A percentile compares a stretch with the other conserved stretches of the same genome.
These are phyloP conservation scores for Boletellus sp. DNA, from an alignment of 768 basidiomycete genomes.

Conservation along the genomic window DNA sequence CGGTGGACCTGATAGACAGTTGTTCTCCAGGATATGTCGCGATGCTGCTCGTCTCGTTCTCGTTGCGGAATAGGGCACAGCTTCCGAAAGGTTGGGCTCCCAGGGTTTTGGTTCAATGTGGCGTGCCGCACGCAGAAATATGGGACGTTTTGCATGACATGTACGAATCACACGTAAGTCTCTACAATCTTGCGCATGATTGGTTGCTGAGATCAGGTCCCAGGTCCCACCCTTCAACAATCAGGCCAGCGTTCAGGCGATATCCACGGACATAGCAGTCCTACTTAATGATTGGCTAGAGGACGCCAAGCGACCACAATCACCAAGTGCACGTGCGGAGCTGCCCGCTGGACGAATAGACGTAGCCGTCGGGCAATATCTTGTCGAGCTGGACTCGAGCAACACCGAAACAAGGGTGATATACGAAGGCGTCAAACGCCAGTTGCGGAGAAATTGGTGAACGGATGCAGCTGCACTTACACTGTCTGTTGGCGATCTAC, in stretches of 20 bases:
- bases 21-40: constrained; percentile 63
- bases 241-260: constrained; percentile 72
- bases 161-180: constrained; percentile 80
- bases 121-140: constrained; percentile 74
- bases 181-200: not conserved
- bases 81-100: constrained; percentile 81
- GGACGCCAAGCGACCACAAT: constrained; percentile 69
- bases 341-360: constrained; percentile 80
- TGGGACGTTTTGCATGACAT: constrained; percentile 85
- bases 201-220: constrained; percentile 3
- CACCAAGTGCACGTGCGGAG: constrained; percentile 56
- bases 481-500: constrained; percentile 11
- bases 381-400: constrained; percentile 61
- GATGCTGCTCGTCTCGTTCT: constrained; percentile 71
- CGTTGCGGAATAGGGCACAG: constrained; percentile 52
- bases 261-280: constrained; percentile 78
- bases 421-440: constrained; percentile 70
- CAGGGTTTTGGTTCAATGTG: constrained; percentile 72
- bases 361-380: constrained; percentile 67
- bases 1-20: not conserved
- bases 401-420: constrained; percentile 57
- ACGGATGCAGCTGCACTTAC: constrained; percentile 14
- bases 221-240: constrained; percentile 83
- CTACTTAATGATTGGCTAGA: constrained; percentile 80
- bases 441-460: constrained; percentile 70